Evolutionary conservation across 371 early-diverging fungal species (phyloP), one percentile per base, ranked within the genome.

Genomic region (Mortierella sp.): DNA sequence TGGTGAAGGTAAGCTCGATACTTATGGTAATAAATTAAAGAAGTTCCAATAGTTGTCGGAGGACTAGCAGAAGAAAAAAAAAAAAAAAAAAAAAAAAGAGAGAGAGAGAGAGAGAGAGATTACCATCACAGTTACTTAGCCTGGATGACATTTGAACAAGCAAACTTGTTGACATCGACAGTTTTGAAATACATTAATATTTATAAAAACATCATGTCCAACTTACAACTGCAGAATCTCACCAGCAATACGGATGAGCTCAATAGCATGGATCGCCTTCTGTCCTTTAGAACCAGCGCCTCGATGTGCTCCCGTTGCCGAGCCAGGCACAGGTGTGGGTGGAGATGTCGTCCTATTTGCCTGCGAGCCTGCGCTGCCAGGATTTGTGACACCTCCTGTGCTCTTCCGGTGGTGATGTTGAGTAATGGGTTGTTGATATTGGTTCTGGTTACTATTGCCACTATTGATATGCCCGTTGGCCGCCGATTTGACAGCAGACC

Each of bases 221-320:
- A 55, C 77, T 65, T 77, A 77, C 79, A 77, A 66, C 29, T 77
- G 79, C 51, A 77, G 66, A 57, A 77, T 72, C 62, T 77, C 79
- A 14, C 66, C 79, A 12, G 79, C 68, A 47, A 77, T 77, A 11
- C 79, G 79, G 55, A 77, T 77, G 16, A 77, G 64, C 25, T 77
- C 79, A 26, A 77, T 77, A 11, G 79, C 79, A 29, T 77, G 79
- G 44, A 77, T 77, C 19, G 79, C 56, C 46, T 66, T 72, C 9
- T 55, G 79, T 23, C 72, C 69, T 43, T 72, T 72, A 0, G 47
- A n/a, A 37, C 29, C 60, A 1, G 55, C 19, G 19, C 43, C 57
- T 57, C 65, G 68, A 48, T 64, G 61, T 4, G 66, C 48, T 46
- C 72, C 62, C 4, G 70, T 60, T 16, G 67, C 47, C 6, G 64